phyloP scores from a whole-genome alignment of 208 protist genomes.

The Crithidia sp. region DNA sequence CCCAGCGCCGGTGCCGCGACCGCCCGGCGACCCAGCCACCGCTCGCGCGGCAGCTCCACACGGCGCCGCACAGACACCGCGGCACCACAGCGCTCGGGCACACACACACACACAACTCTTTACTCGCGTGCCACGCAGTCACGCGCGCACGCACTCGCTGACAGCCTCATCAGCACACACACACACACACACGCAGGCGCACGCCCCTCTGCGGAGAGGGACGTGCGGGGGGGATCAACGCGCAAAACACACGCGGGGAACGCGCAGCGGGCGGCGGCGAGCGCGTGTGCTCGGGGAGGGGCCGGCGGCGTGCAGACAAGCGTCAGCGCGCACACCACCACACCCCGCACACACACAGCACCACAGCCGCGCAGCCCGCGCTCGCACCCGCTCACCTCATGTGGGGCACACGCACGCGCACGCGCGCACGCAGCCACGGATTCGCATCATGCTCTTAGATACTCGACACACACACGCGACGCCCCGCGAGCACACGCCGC shows the following conservation, averaged over 20 bases:
- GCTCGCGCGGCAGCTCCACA: background rate
- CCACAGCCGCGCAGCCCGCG: background rate
- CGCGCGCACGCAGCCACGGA: background rate
- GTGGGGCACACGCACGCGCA: slow-evolving; percentile 3
- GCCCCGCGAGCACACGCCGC: background rate
- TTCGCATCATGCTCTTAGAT: slow-evolving; percentile 7
- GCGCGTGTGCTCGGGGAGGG: no score
- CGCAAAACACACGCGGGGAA: slow-evolving; percentile 8
- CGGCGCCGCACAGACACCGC: background rate
- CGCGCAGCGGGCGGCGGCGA: background rate
- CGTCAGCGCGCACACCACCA: slow-evolving; percentile 1
- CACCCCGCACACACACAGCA: background rate
- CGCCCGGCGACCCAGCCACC: no score
- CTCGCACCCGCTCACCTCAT: slow-evolving; percentile 6
- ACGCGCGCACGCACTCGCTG: no score
- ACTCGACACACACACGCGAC: background rate
- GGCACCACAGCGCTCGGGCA: background rate
- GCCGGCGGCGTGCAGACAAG: no score
- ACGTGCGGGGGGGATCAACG: slow-evolving; percentile 1
- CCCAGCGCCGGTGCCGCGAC: no score
- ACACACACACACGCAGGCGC: slow-evolving; percentile 13
- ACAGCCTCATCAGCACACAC: background rate
- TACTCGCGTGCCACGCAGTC: background rate
- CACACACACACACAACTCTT: slow-evolving; percentile 8
- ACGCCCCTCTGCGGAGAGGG: background rate